phyloP scores from a whole-genome alignment of 306 rosid genomes.

The Hippophae gyantsensis region DNA sequence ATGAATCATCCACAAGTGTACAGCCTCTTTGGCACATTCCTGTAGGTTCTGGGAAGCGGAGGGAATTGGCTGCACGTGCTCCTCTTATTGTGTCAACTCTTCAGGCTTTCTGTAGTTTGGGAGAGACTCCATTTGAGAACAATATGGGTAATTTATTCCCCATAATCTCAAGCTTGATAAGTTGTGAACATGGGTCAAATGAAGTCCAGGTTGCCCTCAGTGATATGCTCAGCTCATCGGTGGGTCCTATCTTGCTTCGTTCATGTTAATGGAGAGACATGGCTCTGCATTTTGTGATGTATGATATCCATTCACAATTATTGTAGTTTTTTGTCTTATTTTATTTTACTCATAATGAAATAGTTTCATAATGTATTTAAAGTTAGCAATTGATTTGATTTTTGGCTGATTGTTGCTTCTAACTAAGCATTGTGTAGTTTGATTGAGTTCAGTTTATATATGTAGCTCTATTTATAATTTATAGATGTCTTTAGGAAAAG shows the following conservation, averaged over 20 bases:
- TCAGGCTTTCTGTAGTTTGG: conserved; percentile 73
- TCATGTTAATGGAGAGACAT: conserved; percentile 50
- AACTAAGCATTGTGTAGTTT: conserved; percentile 27
- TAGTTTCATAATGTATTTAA: conserved; percentile 43
- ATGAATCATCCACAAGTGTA: conserved; percentile 43
- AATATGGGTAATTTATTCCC: conserved; percentile 75
- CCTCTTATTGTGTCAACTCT: conserved; percentile 92
- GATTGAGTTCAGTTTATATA: conserved; percentile 24
- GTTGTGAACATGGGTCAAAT: conserved; percentile 92
- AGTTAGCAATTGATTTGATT: conserved; percentile 38
- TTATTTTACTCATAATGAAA: conserved; percentile 23
- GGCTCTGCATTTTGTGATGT: conserved; percentile 39
- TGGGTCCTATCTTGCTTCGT: conserved; percentile 79
- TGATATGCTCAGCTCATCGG: conserved; percentile 75
- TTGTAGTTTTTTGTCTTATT: conserved; percentile 27
- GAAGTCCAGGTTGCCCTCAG: conserved; percentile 86
- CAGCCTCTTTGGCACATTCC: conserved; percentile 73
- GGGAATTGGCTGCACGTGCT: conserved; percentile 84
- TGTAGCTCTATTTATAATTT: conserved; percentile 29
- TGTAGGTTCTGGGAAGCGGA: conserved; percentile 71
- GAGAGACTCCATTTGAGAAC: conserved; percentile 60
- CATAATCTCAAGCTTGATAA: conserved; percentile 60
- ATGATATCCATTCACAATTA: conserved; percentile 38
- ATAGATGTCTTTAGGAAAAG: conserved; percentile 27
- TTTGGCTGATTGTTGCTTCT: conserved; percentile 31